These are phyloP conservation scores for Aphelidium insulamus DNA, from an alignment of 371 early-diverging fungal genomes.

Conservation along the genomic window DNA sequence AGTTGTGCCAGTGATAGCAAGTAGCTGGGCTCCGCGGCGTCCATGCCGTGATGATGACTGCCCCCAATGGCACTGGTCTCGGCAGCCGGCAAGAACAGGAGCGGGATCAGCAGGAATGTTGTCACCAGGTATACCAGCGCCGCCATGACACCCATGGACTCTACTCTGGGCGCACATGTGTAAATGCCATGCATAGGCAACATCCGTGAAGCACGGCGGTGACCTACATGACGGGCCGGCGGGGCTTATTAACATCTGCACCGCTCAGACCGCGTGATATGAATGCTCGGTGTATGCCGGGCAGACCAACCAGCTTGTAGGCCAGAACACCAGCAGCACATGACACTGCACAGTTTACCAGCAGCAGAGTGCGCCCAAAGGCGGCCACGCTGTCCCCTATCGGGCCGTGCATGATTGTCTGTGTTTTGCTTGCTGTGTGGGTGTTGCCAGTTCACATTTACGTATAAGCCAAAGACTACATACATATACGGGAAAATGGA, in stretches of 20 bases:
- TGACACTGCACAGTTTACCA: too few species aligned
- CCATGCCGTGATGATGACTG: constrained; percentile 1
- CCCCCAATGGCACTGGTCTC: constrained; percentile 6
- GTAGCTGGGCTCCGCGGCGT: constrained; percentile 9
- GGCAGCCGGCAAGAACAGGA: constrained; percentile 49
- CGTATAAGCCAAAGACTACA: too few species aligned
- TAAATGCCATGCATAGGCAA: constrained; percentile 10
- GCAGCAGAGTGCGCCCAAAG: too few species aligned
- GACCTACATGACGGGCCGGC: constrained; percentile 40
- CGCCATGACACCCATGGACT: constrained; percentile 53
- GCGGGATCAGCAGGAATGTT: constrained; percentile 78
- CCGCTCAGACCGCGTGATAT: constrained; percentile 50
- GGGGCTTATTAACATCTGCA: constrained; percentile 50
- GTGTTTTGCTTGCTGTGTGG: too few species aligned
- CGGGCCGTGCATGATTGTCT: too few species aligned
- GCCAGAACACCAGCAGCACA: too few species aligned
- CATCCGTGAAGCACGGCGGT: background rate
- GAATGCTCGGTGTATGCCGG: constrained; percentile 18
- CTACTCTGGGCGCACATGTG: constrained; percentile 29
- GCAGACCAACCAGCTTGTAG: too few species aligned
- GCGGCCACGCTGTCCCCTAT: too few species aligned
- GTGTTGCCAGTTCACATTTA: too few species aligned
- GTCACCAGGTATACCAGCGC: constrained; percentile 54
- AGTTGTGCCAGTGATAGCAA: constrained; percentile 19
- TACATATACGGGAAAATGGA: too few species aligned